These are phyloP conservation scores for Fraxinus anomala DNA, from an alignment of 257 asterid species.

Conservation along the genomic window DNA sequence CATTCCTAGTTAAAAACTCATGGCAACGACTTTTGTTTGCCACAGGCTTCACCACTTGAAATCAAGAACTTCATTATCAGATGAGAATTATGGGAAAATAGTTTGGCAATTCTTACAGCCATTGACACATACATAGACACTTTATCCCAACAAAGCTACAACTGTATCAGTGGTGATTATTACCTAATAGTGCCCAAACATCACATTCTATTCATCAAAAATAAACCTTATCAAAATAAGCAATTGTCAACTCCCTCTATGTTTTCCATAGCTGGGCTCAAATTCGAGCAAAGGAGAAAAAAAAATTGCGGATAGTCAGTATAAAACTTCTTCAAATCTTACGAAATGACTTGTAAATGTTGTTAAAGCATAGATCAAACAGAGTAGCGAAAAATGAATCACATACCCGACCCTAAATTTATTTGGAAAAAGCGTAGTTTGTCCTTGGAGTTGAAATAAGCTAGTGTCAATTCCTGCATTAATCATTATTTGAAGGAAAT, in stretches of 20 bases:
- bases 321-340: not conserved
- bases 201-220: constrained; percentile 32
- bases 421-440: not conserved
- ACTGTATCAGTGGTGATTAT: constrained; percentile 15
- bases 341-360: too few relatives aligned
- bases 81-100: constrained; percentile 21
- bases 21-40: constrained; percentile 1
- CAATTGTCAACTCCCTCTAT: not conserved
- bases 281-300: not conserved
- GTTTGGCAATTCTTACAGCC: constrained; percentile 11
- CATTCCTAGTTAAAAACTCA: not conserved
- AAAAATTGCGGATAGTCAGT: not conserved
- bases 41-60: not conserved
- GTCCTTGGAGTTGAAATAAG: not conserved
- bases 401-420: not conserved
- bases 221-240: constrained; percentile 30
- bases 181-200: constrained; percentile 28
- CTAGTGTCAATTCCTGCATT: constrained; percentile 20
- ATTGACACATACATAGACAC: constrained; percentile 9
- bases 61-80: not conserved
- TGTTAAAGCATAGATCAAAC: too few relatives aligned
- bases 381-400: not conserved
- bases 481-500: constrained; percentile 27
- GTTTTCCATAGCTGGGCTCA: not conserved
- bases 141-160: constrained; percentile 6